Evolutionary conservation across 371 early-diverging fungal species (phyloP).

Genomic region (Umbelopsis sp.): DNA sequence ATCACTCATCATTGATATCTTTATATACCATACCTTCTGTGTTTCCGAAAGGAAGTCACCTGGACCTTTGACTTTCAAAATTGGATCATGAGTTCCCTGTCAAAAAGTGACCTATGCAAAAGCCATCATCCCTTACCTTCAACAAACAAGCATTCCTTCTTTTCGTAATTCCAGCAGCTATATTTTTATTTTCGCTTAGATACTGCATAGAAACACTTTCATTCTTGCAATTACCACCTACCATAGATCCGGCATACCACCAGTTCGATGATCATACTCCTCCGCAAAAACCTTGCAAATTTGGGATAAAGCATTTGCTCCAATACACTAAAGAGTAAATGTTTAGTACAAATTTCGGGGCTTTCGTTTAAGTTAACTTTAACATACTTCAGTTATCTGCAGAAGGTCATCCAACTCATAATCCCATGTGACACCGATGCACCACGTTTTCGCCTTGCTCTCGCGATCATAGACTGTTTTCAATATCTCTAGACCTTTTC

Average conservation of each 20-base stretch:
- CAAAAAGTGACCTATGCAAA: neutral
- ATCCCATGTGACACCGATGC: constrained; percentile 70
- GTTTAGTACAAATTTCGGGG: neutral
- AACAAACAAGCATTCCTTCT: constrained; percentile 62
- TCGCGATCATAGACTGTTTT: constrained; percentile 50
- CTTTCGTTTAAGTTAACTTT: constrained; percentile 1
- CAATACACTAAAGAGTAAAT: constrained; percentile 54
- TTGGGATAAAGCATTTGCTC: constrained; percentile 53
- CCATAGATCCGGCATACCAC: constrained; percentile 79
- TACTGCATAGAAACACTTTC: neutral
- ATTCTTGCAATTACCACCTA: constrained; percentile 22
- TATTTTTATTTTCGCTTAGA: neutral
- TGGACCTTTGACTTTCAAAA: constrained; percentile 71
- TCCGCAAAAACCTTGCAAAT: constrained; percentile 64
- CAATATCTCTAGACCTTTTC: constrained; percentile 44
- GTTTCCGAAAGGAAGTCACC: constrained; percentile 74
- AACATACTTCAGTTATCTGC: constrained; percentile 58
- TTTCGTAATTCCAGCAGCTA: constrained; percentile 65
- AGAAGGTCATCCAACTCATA: constrained; percentile 52
- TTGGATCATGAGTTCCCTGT: neutral
- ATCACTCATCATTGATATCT: neutral
- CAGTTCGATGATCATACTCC: constrained; percentile 65
- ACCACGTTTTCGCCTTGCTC: constrained; percentile 47
- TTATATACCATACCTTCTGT: constrained; percentile 48
- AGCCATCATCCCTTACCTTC: constrained; percentile 47